Conservation (phyloP, 1,139 yeast species). For the Ogataea hybrid region DNA sequence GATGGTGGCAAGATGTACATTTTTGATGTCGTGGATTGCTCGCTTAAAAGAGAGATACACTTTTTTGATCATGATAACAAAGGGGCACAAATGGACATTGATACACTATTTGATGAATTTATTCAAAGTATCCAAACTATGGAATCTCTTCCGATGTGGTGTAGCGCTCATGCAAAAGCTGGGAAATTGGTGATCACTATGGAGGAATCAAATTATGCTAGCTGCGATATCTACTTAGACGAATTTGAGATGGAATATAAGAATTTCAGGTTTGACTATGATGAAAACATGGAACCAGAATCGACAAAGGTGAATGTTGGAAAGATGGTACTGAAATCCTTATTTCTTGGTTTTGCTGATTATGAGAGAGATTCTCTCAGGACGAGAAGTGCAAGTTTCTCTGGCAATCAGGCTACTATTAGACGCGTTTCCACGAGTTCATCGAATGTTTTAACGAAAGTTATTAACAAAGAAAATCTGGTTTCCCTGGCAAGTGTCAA, state of each 20-base stretch:
- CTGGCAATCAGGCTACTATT: conserved; percentile 27
- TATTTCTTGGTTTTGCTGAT: conserved; percentile 49
- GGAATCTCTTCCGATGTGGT: too few relatives aligned
- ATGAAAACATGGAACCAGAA: conserved; percentile 22
- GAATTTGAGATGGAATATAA: conserved; percentile 55
- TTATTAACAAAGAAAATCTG: conserved; percentile 9
- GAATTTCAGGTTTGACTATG: conserved; percentile 19
- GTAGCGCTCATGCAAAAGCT: too few relatives aligned
- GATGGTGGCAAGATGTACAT: too few relatives aligned
- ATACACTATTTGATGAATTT: too few relatives aligned
- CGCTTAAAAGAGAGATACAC: too few relatives aligned
- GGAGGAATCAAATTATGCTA: conserved; percentile 50
- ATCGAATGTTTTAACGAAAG: conserved; percentile 8
- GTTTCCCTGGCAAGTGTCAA: too few relatives aligned
- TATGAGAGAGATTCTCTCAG: conserved; percentile 34
- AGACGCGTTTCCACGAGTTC: conserved; percentile 4
- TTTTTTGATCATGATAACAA: too few relatives aligned
- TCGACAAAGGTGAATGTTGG: conserved; percentile 59
- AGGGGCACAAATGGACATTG: too few relatives aligned
- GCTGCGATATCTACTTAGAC: conserved; percentile 80
- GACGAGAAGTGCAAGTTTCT: conserved; percentile 33
- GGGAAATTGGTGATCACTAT: conserved; percentile 67
- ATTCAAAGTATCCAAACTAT: too few relatives aligned
- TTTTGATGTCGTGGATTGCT: too few relatives aligned
- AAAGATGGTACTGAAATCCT: conserved; percentile 53